Evolutionary conservation across 768 basidiomycete species (phyloP), one percentile per base, ranked within the genome.

Genomic region (Boletus huronensis): DNA sequence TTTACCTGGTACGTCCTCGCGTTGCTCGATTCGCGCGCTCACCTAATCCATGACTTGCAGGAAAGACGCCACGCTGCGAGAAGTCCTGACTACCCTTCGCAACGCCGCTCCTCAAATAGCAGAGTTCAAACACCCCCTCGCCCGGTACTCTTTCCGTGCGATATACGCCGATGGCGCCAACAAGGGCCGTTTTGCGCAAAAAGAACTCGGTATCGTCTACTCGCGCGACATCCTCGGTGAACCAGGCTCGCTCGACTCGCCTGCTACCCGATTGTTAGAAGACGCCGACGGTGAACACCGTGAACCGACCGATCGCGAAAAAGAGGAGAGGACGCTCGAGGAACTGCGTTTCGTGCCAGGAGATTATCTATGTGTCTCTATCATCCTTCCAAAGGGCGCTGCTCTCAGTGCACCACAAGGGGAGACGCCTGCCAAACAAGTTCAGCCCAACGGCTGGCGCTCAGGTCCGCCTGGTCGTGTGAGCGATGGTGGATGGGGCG

Each of bases 171-270:
- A 91, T 66, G 76, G 83, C 9, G 78, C 81, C 6, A 82, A 82
- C 68, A 83, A 85, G 58, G 90, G 89, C 6, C 80, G 82, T 16
- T 88, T 85, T 59, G 74, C 83, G 0, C 80, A 82, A 66, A 91
- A 91, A 72, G 90, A 93, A 40, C 81, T 93, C 40, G 90, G 90
- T 26, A 80, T 80, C 63, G 85, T 93, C 36, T 88, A 89, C 70
- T 88, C 89, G 41, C 84, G 90, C 58, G 91, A 92, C 71, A 87
- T 92, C 58, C 80, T 90, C 3, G 89, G 89, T 45, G 90, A 90
- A 68, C 85, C 87, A 4, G 88, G 88, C 32, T 70, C 84, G 1
- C 67, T 87, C 21, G 75, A 78, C 38, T 68, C 68, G 14, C 74
- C 82, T 6, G 87, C 87, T 0, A 78, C 84, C 0, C 79, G 85